These are phyloP conservation scores for Candida easanensis DNA, from an alignment of 805 yeast genomes.

Conservation along the genomic window DNA sequence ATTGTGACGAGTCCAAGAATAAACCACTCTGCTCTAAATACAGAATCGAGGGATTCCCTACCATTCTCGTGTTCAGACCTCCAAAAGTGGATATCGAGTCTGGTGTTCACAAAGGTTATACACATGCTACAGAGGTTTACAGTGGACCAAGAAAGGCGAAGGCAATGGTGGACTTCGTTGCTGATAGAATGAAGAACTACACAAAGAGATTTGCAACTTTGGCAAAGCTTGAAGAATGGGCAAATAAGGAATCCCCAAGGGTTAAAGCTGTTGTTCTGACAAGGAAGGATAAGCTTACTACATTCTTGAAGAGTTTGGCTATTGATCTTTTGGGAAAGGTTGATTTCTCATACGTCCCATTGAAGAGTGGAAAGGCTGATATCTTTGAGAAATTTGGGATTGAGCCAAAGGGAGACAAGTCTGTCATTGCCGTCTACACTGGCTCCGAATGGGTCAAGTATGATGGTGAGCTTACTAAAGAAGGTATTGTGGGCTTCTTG, in stretches of 20 bases:
- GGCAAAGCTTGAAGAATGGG: constrained; percentile 31
- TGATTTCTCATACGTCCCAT: constrained; percentile 44
- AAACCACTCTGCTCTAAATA: constrained; percentile 65
- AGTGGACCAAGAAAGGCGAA: constrained; percentile 58
- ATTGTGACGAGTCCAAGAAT: constrained; percentile 74
- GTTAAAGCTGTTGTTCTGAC: constrained; percentile 53
- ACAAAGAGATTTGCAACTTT: constrained; percentile 47
- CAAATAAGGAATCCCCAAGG: constrained; percentile 15
- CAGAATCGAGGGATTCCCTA: constrained; percentile 78
- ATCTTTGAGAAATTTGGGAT: constrained; percentile 16
- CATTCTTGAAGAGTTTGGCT: constrained; percentile 63
- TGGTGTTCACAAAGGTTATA: constrained; percentile 20
- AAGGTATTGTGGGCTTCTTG: constrained; percentile 31
- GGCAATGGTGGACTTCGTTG: constrained; percentile 51
- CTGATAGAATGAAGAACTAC: constrained; percentile 62
- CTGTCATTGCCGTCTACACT: constrained; percentile 11
- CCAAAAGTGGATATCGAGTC: constrained; percentile 49
- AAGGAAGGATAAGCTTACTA: constrained; percentile 44
- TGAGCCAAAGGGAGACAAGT: constrained; percentile 13
- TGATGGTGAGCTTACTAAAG: constrained; percentile 27
- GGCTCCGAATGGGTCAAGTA: constrained; percentile 3
- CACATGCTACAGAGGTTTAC: constrained; percentile 55
- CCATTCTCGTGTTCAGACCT: constrained; percentile 78
- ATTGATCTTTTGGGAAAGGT: constrained; percentile 58
- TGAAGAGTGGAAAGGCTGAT: constrained; percentile 25